Evolutionary conservation across 306 rosid genomes (phyloP).

Genomic region (Potentilla sterilis): DNA sequence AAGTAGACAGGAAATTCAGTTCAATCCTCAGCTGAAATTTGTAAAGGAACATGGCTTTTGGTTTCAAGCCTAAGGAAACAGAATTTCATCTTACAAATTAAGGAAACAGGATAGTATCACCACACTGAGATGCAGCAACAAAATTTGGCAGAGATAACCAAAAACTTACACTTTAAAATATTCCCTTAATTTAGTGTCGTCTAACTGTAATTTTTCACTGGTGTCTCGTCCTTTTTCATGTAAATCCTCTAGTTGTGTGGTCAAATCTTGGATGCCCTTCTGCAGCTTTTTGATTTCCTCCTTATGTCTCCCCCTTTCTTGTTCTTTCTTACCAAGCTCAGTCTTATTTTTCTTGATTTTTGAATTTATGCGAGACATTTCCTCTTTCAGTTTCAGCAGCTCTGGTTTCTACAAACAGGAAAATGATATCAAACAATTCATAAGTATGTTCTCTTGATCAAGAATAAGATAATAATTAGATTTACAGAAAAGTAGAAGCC

Average conservation of each 20-base stretch:
- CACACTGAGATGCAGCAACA: not conserved
- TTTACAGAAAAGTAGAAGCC: not conserved
- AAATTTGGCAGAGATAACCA: not conserved
- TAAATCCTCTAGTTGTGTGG: slow-evolving; percentile 56
- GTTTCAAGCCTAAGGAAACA: not conserved
- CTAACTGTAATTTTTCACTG: slow-evolving; percentile 62
- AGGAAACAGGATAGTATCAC: not conserved
- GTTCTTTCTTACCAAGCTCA: slow-evolving; percentile 68
- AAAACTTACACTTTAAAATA: slow-evolving; percentile 85
- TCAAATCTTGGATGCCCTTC: slow-evolving; percentile 66
- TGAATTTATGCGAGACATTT: slow-evolving; percentile 77
- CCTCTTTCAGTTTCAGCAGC: slow-evolving; percentile 92
- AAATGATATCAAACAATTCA: slow-evolving; percentile 16
- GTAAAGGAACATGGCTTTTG: not conserved
- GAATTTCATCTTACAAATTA: not conserved
- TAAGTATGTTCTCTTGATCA: slow-evolving; percentile 5
- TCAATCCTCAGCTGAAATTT: slow-evolving; percentile 16
- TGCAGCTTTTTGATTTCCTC: slow-evolving; percentile 49
- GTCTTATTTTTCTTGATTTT: slow-evolving; percentile 74
- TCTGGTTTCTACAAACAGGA: slow-evolving; percentile 82
- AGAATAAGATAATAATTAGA: not conserved
- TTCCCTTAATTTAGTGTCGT: slow-evolving; percentile 63
- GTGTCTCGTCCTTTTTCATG: slow-evolving; percentile 61
- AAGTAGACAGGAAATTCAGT: slow-evolving; percentile 9
- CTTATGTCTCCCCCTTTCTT: slow-evolving; percentile 63